Percentiles rank a stretch among this genome's conserved stretches.
Evolutionary conservation across 129 eudicot genomes (phyloP).

Genomic region (sunflower (Helianthus annuus)): DNA sequence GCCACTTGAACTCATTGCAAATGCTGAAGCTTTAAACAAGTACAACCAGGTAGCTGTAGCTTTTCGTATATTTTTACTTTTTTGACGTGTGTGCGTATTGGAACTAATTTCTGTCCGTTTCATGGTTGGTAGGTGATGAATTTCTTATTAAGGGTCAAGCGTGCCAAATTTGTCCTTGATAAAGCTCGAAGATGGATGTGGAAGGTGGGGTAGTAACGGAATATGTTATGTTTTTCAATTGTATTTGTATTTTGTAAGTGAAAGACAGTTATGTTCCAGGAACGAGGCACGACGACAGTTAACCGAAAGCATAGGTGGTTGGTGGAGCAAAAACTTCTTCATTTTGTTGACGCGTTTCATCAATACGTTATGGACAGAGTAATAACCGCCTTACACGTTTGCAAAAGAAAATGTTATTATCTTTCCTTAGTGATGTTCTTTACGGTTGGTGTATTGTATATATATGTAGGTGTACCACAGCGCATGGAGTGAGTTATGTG

Average conservation of each 20-base stretch:
- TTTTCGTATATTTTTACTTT: conserved; percentile 5
- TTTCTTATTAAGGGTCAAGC: conserved; percentile 89
- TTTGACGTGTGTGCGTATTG: conserved; percentile 11
- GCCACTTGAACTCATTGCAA: conserved; percentile 98
- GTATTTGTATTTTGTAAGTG: background rate
- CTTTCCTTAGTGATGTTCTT: conserved; percentile 3
- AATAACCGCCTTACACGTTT: conserved; percentile 26
- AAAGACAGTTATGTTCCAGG: conserved; percentile 46
- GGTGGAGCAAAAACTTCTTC: conserved; percentile 92
- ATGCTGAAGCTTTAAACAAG: conserved; percentile 80
- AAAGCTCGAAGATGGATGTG: conserved; percentile 98
- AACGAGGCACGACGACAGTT: conserved; percentile 56
- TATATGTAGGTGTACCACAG: conserved; percentile 90
- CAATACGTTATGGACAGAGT: conserved; percentile 99
- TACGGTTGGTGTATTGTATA: background rate
- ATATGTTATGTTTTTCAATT: background rate
- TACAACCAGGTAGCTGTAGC: conserved; percentile 75
- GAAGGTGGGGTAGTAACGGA: conserved; percentile 50
- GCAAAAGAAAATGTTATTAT: background rate
- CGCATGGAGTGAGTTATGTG: conserved; percentile 94
- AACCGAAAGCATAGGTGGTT: conserved; percentile 81
- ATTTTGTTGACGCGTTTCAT: conserved; percentile 98
- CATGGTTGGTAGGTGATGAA: conserved; percentile 72
- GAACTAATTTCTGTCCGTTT: conserved; percentile 11
- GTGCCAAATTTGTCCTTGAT: conserved; percentile 95